Base-by-base conservation (phyloP, 345 rosid species). In the Clausena lansium region DNA sequence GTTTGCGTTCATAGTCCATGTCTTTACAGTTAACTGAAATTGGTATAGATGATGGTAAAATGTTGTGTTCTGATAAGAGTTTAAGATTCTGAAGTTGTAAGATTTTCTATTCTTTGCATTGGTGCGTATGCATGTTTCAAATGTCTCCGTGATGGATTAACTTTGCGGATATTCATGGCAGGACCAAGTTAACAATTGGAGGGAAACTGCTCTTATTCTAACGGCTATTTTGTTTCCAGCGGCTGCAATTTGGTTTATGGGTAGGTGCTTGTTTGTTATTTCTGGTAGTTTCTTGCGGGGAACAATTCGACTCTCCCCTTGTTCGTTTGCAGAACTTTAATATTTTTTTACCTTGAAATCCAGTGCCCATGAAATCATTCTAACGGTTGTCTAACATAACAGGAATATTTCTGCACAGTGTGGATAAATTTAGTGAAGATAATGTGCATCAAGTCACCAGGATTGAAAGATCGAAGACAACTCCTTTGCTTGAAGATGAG, bases 161-260 rank as follows among this genome's bases (percentile, higher is more conserved):
- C 57, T 36, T 60, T 15, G 9, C 60, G 50, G 20, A 24, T 57
- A n/a, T 81, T 71, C n/a, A 55, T 15, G 74, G 67, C 93, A 95
- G 97, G 99, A 95, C 80, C 59, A 66, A 39, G 73, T 91, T 67
- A 71, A 95, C 88, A 92, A 91, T 67, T 95, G 99, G 99, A 93
- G 98, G 79, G 81, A 76, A 79, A 92, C 98, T 75, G 77, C 98
- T 78, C 98, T 95, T 76, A 88, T 91, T 81, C 89, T 93, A 72
- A 91, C 98, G 0, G 80, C 85, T 58, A 85, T 93, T 75, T 80
- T 93, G 78, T 92, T 95, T 87, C 94, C 88, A 39, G 94, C 99
- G 11, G 98, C 98, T 50, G 86, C 65, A n/a, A 81, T 95, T 77
- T 95, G 99, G 99, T 88, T 81, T 78, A 88, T 88, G 71, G 98